A percentile compares a stretch with the other conserved stretches of the same genome.
Conservation (phyloP, 1,284 basidiomycete genomes). For the Rhodotorula sp. region DNA sequence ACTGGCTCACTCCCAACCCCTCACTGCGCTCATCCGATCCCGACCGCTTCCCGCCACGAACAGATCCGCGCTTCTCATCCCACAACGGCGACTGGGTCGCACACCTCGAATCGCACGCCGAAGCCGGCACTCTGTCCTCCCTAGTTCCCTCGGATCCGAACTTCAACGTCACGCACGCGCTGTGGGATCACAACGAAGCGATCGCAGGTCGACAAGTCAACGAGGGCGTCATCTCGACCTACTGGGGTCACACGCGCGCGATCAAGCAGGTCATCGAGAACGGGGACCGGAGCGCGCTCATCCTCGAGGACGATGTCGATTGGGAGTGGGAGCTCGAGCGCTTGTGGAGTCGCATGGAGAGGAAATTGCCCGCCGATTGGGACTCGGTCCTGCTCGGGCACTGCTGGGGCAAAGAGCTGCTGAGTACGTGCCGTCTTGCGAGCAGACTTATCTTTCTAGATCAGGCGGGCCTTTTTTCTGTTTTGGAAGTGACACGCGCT, state of each 20-base stretch:
- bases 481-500: background rate
- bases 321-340: constrained; percentile 65
- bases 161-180: constrained; percentile 26
- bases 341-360: constrained; percentile 59
- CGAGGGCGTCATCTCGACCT: constrained; percentile 49
- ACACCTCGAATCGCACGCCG: constrained; percentile 28
- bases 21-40: background rate
- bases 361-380: constrained; percentile 62
- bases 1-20: constrained; percentile 35
- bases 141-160: constrained; percentile 26
- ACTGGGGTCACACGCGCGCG: constrained; percentile 66
- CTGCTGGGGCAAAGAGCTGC: constrained; percentile 46
- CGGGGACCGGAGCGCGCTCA: constrained; percentile 53
- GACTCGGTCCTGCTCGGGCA: constrained; percentile 71
- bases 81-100: constrained; percentile 24
- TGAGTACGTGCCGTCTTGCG: constrained; percentile 38
- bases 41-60: constrained; percentile 15
- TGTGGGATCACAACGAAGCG: constrained; percentile 41
- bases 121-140: constrained; percentile 12
- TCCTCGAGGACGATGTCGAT: constrained; percentile 77
- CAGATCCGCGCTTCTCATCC: constrained; percentile 7
- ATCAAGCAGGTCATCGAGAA: constrained; percentile 51
- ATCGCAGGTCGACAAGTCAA: constrained; percentile 42
- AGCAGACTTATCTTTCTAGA: constrained; percentile 34
- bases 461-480: background rate